Conservation (phyloP, 345 rosid genomes). For the Hypericum perforatum region DNA sequence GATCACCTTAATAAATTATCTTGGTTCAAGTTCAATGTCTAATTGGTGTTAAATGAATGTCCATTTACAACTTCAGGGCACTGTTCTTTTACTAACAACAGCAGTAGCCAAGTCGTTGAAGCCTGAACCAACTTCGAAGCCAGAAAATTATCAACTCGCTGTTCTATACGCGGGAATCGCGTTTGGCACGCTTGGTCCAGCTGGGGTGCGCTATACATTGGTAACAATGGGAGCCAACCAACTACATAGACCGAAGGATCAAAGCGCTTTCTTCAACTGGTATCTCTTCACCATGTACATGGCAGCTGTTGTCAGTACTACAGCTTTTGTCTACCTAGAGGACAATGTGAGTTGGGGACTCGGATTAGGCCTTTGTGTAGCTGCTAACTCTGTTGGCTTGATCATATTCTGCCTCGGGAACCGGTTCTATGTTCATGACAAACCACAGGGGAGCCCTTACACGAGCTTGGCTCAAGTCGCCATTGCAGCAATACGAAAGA, state of each 20-base stretch:
- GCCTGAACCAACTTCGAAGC: slow-evolving; percentile 28
- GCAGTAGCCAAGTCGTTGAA: slow-evolving; percentile 24
- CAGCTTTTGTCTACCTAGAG: slow-evolving; percentile 30
- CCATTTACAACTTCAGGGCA: slow-evolving; percentile 23
- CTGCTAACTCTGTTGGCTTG: slow-evolving; percentile 22
- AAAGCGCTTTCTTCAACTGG: slow-evolving; percentile 42
- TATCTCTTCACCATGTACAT: slow-evolving; percentile 26
- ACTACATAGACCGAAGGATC: slow-evolving; percentile 24
- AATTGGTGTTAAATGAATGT: too few relatives aligned
- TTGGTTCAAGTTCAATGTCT: too few relatives aligned
- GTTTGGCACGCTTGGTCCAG: slow-evolving; percentile 20
- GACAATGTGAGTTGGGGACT: slow-evolving; percentile 41
- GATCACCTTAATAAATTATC: not conserved
- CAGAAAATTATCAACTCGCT: slow-evolving; percentile 25
- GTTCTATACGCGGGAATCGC: slow-evolving; percentile 34
- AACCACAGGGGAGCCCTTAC: slow-evolving; percentile 42
- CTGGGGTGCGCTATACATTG: slow-evolving; percentile 29
- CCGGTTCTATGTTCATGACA: slow-evolving; percentile 23
- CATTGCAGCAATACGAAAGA: slow-evolving; percentile 28
- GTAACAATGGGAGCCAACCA: slow-evolving; percentile 43
- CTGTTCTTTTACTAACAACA: slow-evolving; percentile 26
- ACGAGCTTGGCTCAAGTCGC: slow-evolving; percentile 31
- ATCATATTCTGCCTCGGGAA: slow-evolving; percentile 28
- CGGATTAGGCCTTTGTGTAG: slow-evolving; percentile 35
- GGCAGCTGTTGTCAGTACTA: slow-evolving; percentile 11